Evolutionary conservation across 75 land plant species (phyloP).

Genomic region (Cupressus sempervirens): DNA sequence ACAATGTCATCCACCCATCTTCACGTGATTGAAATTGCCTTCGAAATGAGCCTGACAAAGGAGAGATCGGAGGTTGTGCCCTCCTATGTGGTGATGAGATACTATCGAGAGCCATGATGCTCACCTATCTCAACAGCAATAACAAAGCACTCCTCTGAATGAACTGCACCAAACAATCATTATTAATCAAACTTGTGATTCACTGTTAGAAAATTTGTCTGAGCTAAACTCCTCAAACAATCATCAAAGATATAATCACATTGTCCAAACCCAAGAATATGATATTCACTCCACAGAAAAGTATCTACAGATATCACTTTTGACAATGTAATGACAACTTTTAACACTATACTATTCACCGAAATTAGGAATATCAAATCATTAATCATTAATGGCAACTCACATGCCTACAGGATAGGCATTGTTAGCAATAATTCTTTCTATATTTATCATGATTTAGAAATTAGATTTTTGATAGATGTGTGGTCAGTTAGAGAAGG

Average conservation of each 20-base stretch:
- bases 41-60: conserved; percentile 28
- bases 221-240: conserved; percentile 1
- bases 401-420: neutral
- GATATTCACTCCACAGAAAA: neutral
- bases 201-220: neutral
- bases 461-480: neutral
- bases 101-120: conserved; percentile 41
- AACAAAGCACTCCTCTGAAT: neutral
- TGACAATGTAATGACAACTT: neutral
- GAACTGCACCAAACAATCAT: conserved; percentile 6
- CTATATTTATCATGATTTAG: neutral
- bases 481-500: neutral
- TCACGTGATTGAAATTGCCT: conserved; percentile 27
- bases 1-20: conserved; percentile 58
- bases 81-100: conserved; percentile 71
- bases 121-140: neutral
- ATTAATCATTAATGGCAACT: neutral
- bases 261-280: neutral
- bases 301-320: neutral
- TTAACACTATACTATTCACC: neutral
- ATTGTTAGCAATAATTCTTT: neutral
- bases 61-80: conserved; percentile 28
- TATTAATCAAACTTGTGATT: neutral
- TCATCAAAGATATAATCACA: neutral
- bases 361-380: neutral